phyloP scores from a whole-genome alignment of 2,329 filamentous ascomycete species.

The Aspergillus sojae region DNA sequence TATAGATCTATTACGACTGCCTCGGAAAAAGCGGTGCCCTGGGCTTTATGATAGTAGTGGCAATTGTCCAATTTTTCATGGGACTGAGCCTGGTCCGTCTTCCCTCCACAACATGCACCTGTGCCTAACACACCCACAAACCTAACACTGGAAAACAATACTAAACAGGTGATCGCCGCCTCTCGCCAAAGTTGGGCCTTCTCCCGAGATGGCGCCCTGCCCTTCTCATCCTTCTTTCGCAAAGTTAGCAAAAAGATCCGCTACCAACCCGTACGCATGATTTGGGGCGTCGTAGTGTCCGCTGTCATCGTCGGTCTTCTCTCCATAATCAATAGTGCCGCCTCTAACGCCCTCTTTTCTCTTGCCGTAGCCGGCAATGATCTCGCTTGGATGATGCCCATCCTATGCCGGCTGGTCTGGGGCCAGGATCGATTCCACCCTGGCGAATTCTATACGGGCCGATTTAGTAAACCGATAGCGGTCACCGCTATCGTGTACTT shows the following conservation, averaged over 20 bases:
- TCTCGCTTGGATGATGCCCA: slow-evolving; percentile 62
- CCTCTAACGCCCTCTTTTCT: slow-evolving; percentile 61
- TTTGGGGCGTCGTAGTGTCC: slow-evolving; percentile 57
- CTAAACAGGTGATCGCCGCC: slow-evolving; percentile 54
- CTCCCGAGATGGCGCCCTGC: slow-evolving; percentile 63
- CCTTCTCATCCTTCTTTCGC: slow-evolving; percentile 61
- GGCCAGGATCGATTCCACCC: slow-evolving; percentile 60
- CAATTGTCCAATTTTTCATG: slow-evolving; percentile 66
- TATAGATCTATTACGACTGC: slow-evolving; percentile 62
- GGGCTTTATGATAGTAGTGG: slow-evolving; percentile 60
- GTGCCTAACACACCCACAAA: neutral
- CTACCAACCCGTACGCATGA: slow-evolving; percentile 60
- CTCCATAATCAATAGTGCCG: slow-evolving; percentile 60
- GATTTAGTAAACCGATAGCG: slow-evolving; percentile 56
- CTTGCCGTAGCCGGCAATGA: slow-evolving; percentile 61
- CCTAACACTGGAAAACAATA: neutral
- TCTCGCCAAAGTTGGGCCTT: slow-evolving; percentile 67
- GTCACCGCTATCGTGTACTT: slow-evolving; percentile 57
- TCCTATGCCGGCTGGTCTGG: slow-evolving; percentile 62
- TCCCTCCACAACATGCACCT: neutral
- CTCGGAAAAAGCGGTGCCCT: slow-evolving; percentile 62
- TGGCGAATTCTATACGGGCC: slow-evolving; percentile 62
- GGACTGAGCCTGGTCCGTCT: slow-evolving; percentile 53
- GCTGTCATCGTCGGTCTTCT: slow-evolving; percentile 60
- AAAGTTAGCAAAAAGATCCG: slow-evolving; percentile 58